Conservation (phyloP, 352 stramenopile species). For the Globisporangium echinulatum region DNA sequence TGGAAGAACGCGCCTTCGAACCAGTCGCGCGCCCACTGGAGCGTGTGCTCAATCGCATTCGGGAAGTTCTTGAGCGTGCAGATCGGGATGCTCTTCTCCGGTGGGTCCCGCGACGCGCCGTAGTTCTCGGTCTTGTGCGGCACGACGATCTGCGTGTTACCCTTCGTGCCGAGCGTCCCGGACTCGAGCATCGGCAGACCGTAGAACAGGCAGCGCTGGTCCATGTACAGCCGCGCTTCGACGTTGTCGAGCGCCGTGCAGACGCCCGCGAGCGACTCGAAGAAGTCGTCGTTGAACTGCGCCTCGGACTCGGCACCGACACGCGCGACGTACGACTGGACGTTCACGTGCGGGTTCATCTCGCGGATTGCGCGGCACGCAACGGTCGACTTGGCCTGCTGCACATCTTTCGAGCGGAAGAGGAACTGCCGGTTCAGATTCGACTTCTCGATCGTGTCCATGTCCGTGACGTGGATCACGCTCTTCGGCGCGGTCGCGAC, state of each 20-base stretch:
- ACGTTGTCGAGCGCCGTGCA: slow-evolving; percentile 99
- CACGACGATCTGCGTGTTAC: slow-evolving; percentile 93
- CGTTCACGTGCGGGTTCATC: slow-evolving; percentile 96
- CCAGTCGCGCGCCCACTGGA: slow-evolving; percentile 98
- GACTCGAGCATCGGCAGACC: slow-evolving; percentile 97
- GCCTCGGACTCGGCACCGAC: slow-evolving; percentile 93
- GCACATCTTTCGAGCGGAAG: slow-evolving; percentile 97
- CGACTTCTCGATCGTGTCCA: slow-evolving; percentile 99
- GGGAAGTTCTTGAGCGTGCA: slow-evolving; percentile 99
- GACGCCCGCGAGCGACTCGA: slow-evolving; percentile 90
- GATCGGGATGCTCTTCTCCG: slow-evolving; percentile 99
- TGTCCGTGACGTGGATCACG: slow-evolving; percentile 96
- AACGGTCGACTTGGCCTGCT: slow-evolving; percentile 93
- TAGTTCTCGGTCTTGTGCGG: slow-evolving; percentile 95
- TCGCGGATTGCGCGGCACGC: slow-evolving; percentile 87
- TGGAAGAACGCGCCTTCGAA: slow-evolving; percentile 99
- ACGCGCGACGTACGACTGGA: slow-evolving; percentile 79
- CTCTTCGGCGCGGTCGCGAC: slow-evolving; percentile 85
- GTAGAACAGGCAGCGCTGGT: slow-evolving; percentile 96
- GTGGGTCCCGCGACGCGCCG: slow-evolving; percentile 95
- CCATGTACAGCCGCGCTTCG: slow-evolving; percentile 97
- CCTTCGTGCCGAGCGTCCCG: slow-evolving; percentile 98
- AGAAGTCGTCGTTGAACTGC: slow-evolving; percentile 99
- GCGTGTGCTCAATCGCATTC: slow-evolving; percentile 98
- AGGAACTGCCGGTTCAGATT: slow-evolving; percentile 99